phyloP scores from a whole-genome alignment of 768 basidiomycete genomes.

The Boletus subparvulus region DNA sequence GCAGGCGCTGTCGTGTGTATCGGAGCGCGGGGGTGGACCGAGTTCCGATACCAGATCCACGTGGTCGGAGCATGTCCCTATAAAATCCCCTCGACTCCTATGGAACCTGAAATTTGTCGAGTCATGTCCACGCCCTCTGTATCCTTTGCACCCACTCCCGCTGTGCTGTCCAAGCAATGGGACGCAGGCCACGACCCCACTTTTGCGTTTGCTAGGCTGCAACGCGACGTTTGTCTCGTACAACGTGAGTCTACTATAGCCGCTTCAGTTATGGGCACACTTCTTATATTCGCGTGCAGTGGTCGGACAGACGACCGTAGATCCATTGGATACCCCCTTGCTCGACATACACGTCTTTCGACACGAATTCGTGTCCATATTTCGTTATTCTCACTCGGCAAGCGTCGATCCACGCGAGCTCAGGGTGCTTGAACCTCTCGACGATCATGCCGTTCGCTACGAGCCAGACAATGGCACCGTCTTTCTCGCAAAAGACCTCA shows the following conservation, averaged over 20 bases:
- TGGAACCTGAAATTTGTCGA: neutral
- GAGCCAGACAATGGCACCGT: slow-evolving; percentile 61
- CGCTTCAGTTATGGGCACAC: neutral
- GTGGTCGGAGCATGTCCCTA: neutral
- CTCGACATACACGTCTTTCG: slow-evolving; percentile 30
- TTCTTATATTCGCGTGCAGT: slow-evolving; percentile 1
- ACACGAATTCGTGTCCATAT: slow-evolving; percentile 66
- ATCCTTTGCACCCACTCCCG: slow-evolving; percentile 24
- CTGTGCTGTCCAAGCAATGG: slow-evolving; percentile 13
- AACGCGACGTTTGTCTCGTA: slow-evolving; percentile 29
- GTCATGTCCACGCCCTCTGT: slow-evolving; percentile 17
- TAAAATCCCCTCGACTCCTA: neutral
- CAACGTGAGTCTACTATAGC: slow-evolving; percentile 20
- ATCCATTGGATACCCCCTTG: slow-evolving; percentile 11
- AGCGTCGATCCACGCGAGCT: slow-evolving; percentile 40
- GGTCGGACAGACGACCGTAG: slow-evolving; percentile 15
- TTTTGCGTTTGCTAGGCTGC: slow-evolving; percentile 38
- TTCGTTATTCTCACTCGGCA: slow-evolving; percentile 53
- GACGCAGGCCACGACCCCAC: slow-evolving; percentile 19
- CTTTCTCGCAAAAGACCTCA: slow-evolving; percentile 51
- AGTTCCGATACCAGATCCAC: neutral
- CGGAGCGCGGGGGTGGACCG: neutral
- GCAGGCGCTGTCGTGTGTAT: neutral
- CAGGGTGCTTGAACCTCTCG: slow-evolving; percentile 51
- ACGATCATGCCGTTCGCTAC: slow-evolving; percentile 47